Base-by-base conservation (phyloP, 164 flowering plant genomes). In the Amborella trichopoda region DNA sequence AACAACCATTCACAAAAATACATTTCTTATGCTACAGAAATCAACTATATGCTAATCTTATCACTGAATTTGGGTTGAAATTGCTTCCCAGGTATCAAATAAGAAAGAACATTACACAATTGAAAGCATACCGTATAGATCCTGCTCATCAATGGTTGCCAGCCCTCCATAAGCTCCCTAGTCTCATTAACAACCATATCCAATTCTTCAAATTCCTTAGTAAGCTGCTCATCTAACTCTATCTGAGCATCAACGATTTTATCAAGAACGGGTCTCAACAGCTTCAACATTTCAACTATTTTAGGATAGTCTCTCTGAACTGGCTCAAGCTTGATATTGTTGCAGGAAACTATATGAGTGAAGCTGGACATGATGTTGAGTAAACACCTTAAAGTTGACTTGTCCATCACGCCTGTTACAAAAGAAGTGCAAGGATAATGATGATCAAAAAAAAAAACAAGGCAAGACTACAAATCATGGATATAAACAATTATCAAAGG, bases 111-210 rank as follows among this genome's bases (percentile, higher is more conserved):
- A n/a, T n/a, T n/a, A n/a, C n/a, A n/a, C n/a, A n/a, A n/a, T n/a
- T n/a, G n/a, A n/a, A 16, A 38, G 20, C 41, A 38, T 79, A 90
- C 97, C 64, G 79, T 77, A 54, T 76, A 71, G 46, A 83, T 59
- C 83, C 77, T 90, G 60, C 94, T 90, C 67, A 50, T 68, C 67
- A 86, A 47, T 17, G 78, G 70, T 52, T 81, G 79, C 75, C 89
- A 83, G 62, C 55, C 65, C 52, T 75, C 81, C 61, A 87, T 53
- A 12, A 74, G 59, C 44, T 74, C 86, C 49, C 63, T 65, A 36
- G 78, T 45, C 54, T 78, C 91, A 58, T 72, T 71, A 34, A 86
- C 62, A 55, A 60, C 48, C 27, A 62, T 70, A 60, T 69, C 68
- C 50, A 86, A 54, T 34, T 74, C 78, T 60, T 74, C 76, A 33